Evolutionary conservation across 192 early-diverging fungal genomes (phyloP), one percentile per base, ranked within the genome.

Genomic region (Entomortierella lignicola): DNA sequence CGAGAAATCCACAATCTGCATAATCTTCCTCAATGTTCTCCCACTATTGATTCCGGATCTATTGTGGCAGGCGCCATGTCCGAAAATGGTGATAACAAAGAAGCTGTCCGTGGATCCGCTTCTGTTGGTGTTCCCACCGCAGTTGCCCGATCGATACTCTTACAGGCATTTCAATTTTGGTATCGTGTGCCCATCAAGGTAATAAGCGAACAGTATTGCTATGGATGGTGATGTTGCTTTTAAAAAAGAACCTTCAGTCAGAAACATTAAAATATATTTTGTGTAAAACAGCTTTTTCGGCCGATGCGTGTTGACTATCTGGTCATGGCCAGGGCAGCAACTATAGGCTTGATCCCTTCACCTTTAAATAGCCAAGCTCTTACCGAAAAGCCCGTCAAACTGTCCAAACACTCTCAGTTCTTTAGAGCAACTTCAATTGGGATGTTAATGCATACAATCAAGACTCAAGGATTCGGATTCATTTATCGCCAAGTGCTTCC

Each of bases 231-330:
- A n/a, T n/a, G n/a, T n/a, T 55, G 10, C 29, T 55, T 30, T 29
- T 4, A 57, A 57, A 57, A 57, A 32, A 54, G 26, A 54, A 26
- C 10, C 2, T 26, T 17, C 2, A 25, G n/a, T 4, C 12, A 47
- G 17, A 47, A 4, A 12, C 15, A 47, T 20, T 47, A 20, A 20
- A 2, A 47, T 47, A 47, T 20, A 15, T 15, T 20, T 20, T 2
- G 20, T 47, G 20, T 43, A n/a, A n/a, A 23, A 34, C 18, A 92
- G 85, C 83, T 94, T 15, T 94, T 94, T 44, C 83, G 93, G 8
- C 93, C 93, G 8, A 80, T 94, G 70, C 84, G 93, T 11, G 91
- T 94, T 7, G 93, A 94, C 69, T 94, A 94, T 62, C 63, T 92
- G 53, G 85, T 91, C n/a, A 91, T 92, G 65, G 93, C 91, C 2